A percentile compares a stretch with the other conserved stretches of the same genome.
Evolutionary conservation across 225 moss, liverwort and hornwort genomes (phyloP).

Genomic region (Ulota crispa): DNA sequence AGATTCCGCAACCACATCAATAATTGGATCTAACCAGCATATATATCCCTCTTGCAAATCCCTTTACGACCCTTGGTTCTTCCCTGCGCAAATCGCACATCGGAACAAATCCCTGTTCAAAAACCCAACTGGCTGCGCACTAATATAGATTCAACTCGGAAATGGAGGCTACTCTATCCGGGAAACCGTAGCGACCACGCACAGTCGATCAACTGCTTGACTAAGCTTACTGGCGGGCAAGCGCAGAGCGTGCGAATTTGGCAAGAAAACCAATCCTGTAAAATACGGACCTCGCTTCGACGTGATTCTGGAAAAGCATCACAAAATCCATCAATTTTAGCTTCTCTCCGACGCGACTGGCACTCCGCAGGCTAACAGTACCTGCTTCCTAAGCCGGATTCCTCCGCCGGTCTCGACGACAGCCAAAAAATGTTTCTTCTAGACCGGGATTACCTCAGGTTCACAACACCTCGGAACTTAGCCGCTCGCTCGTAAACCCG

Average conservation of each 20-base stretch:
- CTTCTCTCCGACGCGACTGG: conserved; percentile 2
- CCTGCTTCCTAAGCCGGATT: neutral
- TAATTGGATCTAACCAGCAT: conserved; percentile 5
- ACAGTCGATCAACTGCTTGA: neutral
- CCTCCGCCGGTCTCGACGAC: neutral
- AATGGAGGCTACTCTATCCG: neutral
- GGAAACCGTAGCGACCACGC: neutral
- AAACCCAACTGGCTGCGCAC: neutral
- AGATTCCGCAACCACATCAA: neutral
- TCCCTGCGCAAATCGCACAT: neutral
- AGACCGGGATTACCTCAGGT: too few relatives aligned
- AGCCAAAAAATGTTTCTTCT: neutral
- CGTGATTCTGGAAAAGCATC: conserved; percentile 30
- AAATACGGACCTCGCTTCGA: conserved; percentile 44
- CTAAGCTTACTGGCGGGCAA: conserved; percentile 5
- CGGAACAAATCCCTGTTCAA: neutral
- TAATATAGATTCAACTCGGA: conserved; percentile 6
- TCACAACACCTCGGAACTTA: neutral
- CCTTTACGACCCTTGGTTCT: neutral
- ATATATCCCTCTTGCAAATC: neutral
- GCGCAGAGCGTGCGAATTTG: neutral
- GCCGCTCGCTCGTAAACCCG: neutral
- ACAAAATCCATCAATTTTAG: conserved; percentile 2
- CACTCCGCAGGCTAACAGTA: neutral
- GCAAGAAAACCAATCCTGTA: conserved; percentile 12